These are phyloP conservation scores for Gossypium rotundifolium DNA, from an alignment of 345 rosid species.

Conservation along the genomic window DNA sequence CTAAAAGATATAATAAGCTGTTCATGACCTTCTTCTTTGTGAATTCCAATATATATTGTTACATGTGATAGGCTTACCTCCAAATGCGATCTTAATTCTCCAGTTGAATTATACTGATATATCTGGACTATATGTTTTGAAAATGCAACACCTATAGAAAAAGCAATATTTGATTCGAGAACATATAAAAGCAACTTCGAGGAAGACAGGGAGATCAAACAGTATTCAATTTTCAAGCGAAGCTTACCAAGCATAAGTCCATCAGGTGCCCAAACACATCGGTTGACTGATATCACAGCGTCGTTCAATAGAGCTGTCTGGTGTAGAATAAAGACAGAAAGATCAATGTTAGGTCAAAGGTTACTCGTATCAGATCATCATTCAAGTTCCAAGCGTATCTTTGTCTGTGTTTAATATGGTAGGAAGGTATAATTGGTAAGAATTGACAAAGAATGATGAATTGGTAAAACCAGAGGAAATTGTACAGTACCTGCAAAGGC, in stretches of 20 bases:
- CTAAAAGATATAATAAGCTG: conserved; percentile 24
- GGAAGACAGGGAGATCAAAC: neutral
- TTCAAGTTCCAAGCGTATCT: neutral
- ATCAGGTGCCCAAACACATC: conserved; percentile 46
- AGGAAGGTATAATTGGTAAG: neutral
- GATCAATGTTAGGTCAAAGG: conserved; percentile 11
- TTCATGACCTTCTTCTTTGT: neutral
- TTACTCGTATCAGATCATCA: neutral
- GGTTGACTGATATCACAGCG: conserved; percentile 34
- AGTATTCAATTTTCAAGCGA: neutral
- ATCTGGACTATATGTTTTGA: conserved; percentile 77
- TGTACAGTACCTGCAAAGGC: conserved; percentile 23
- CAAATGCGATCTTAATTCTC: conserved; percentile 44
- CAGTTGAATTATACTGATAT: conserved; percentile 47
- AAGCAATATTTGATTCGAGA: conserved; percentile 5
- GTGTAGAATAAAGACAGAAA: conserved; percentile 1
- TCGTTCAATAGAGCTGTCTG: conserved; percentile 36
- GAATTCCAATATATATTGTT: neutral
- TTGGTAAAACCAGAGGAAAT: neutral
- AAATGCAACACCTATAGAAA: conserved; percentile 59
- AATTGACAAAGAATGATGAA: conserved; percentile 2
- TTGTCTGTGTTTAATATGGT: neutral
- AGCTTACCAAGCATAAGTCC: conserved; percentile 44
- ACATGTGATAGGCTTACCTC: conserved; percentile 29
- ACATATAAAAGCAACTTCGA: neutral